A percentile compares a stretch with the other conserved stretches of the same genome.
Evolutionary conservation across 768 basidiomycete genomes (phyloP).

Genomic region (Lepiota venenata): DNA sequence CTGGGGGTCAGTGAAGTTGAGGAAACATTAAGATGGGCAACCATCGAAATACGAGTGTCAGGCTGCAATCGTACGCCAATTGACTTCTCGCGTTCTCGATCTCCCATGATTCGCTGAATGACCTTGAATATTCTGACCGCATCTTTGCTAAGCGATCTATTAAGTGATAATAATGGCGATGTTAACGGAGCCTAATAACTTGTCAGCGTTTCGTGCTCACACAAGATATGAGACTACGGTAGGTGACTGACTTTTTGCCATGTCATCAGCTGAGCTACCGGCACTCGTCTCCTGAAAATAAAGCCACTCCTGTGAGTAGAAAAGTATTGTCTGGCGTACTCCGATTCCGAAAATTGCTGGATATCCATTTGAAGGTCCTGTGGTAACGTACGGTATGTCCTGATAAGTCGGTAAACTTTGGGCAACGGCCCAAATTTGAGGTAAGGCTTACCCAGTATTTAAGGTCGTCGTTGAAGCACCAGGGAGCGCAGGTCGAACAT

Average conservation of each 20-base stretch:
- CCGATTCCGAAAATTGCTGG: conserved; percentile 80
- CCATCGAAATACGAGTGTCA: conserved; percentile 42
- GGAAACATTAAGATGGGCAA: conserved; percentile 41
- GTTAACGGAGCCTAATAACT: conserved; percentile 51
- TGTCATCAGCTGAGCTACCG: conserved; percentile 83
- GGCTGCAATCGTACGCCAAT: conserved; percentile 44
- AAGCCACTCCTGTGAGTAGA: conserved; percentile 88
- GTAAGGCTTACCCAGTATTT: conserved; percentile 57
- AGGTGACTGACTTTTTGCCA: conserved; percentile 71
- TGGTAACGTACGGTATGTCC: conserved; percentile 76
- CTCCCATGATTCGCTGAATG: conserved; percentile 92
- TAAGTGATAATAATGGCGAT: conserved; percentile 72
- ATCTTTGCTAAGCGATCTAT: conserved; percentile 64
- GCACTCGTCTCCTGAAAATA: conserved; percentile 78
- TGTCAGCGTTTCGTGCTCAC: not conserved
- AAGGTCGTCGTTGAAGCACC: conserved; percentile 40
- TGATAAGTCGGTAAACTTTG: conserved; percentile 25
- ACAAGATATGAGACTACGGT: not conserved
- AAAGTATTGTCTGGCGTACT: conserved; percentile 86
- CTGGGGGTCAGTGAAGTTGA: conserved; percentile 39
- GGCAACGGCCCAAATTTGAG: conserved; percentile 3
- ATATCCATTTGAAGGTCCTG: conserved; percentile 82
- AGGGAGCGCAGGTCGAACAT: conserved; percentile 1
- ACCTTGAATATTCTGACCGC: conserved; percentile 86
- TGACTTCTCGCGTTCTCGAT: conserved; percentile 70